Base-by-base conservation (phyloP, 108 stramenopile species). In the Skeletonema marinoi region DNA sequence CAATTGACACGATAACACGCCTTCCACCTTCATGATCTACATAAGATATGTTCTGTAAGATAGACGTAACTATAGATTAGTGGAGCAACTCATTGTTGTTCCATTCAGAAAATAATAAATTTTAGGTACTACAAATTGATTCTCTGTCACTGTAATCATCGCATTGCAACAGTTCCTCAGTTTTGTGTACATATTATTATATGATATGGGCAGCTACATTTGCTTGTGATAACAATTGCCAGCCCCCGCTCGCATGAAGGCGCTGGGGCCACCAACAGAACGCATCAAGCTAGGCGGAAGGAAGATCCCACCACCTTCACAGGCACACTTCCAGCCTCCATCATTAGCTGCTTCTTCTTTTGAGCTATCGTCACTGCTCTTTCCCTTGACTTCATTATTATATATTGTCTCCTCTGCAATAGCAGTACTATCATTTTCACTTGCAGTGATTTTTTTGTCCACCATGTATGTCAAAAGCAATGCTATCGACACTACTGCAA, bases 161-260 rank as follows among this genome's bases (percentile, higher is more conserved):
- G 62, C 30, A 9, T 21, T 8, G 21, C 61, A 31, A 33, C 30
- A 30, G 35, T 11, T 9, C 41, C 41, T 13, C 10, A 9, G 0
- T 11, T 13, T 12, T 42, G 12, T 42, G 3, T 12, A 31, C 29
- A 16, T 33, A n/a, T 63, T 17, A 33, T 63, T 16, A 16, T 58
- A 29, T 58, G 6, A 63, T 4, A 16, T 33, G 62, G 11, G 11
- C 16, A 33, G n/a, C 30, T 66, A 76, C 71, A 68, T 63, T 48
- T 82, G 71, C 30, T 82, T 82, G 66, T 82, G 81, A 39, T 82
- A 82, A 48, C 81, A 82, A 25, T 66, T 70, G 9, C 81, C 81
- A 62, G 71, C 46, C 17, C 81, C 81, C 36, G 76, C 68, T 14
- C 75, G 65, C 54, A 82, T 32, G 16, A 73, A 74, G 16, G 81